A percentile compares a stretch with the other conserved stretches of the same genome.
These are phyloP conservation scores for Gossypium longicalyx DNA, from an alignment of 345 rosid species.

Conservation along the genomic window DNA sequence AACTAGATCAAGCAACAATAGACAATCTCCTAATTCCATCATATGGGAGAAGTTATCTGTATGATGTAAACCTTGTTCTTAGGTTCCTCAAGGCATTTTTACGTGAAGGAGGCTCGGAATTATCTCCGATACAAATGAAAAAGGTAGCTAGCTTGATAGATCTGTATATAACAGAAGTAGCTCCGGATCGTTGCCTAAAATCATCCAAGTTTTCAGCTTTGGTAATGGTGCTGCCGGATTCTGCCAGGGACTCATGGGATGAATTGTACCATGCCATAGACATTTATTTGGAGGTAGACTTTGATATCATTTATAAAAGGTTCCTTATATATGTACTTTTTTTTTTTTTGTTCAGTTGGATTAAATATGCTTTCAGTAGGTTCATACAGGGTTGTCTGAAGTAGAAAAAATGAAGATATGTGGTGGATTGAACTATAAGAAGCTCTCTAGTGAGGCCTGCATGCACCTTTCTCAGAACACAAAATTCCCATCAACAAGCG, in stretches of 20 bases:
- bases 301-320: not conserved
- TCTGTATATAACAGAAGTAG: not conserved
- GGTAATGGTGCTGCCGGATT: not conserved
- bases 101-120: not conserved
- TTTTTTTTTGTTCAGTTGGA: not conserved
- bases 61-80: not conserved
- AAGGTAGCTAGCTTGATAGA: not conserved
- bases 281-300: not conserved
- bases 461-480: not conserved
- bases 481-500: not conserved
- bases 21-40: not conserved
- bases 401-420: constrained; percentile 64
- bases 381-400: constrained; percentile 57
- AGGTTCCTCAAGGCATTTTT: not conserved
- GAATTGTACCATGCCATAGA: not conserved
- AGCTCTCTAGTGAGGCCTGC: not conserved
- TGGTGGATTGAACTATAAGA: not conserved
- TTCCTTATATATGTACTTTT: no score
- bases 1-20: not conserved
- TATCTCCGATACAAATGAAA: not conserved
- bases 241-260: not conserved
- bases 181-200: not conserved
- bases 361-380: constrained; percentile 29
- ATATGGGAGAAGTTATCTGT: not conserved
- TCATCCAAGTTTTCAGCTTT: not conserved